Base-by-base conservation (phyloP, 768 basidiomycete genomes). In the Myochromella boudieri region DNA sequence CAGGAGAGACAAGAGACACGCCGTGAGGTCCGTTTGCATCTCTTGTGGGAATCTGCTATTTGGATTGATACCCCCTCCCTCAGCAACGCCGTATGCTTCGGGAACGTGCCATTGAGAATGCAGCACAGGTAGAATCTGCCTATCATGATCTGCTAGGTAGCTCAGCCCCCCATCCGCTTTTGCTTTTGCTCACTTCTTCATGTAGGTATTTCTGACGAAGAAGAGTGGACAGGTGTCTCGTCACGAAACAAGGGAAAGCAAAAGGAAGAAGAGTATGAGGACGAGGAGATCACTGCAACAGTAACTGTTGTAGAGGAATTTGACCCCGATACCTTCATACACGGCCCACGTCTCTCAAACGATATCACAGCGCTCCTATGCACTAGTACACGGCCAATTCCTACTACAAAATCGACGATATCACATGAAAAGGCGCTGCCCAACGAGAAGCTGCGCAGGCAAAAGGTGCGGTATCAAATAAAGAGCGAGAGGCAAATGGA, bases 261-360 rank as follows among this genome's bases (percentile, higher is more conserved):
- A 58, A 70, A 75, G 42, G 83, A 84, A 45, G 78, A 82, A 61
- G 85, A 88, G 61, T 95, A 82, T 54, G 85, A 89, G 56, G 85
- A 86, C 54, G 91, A 92, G 58, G 85, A 94, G 59, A 78, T 85
- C 50, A 74, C 90, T 25, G 91, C 94, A 36, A 91, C 88, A 14
- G 93, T 97, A 36, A 94, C 92, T 12, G 84, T 97, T 40, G 84
- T 91, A 11, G 91, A 97, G 61, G 91, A 97, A 62, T 91, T 95
- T 63, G 91, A 95, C 62, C 82, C 88, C 17, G 76, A 80, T 57
- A 65, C 72, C 34, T 65, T 84, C 60, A 71, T 79, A 25, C 76
- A 82, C 52, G 82, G 73, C 6, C 67, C 71, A 29, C 53, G 63
- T n/a, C 33, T 37, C 46, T 11, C 18, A 31, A 26, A 44, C 31